phyloP scores from a whole-genome alignment of 441 rosid genomes.

The Omphalea diandra region DNA sequence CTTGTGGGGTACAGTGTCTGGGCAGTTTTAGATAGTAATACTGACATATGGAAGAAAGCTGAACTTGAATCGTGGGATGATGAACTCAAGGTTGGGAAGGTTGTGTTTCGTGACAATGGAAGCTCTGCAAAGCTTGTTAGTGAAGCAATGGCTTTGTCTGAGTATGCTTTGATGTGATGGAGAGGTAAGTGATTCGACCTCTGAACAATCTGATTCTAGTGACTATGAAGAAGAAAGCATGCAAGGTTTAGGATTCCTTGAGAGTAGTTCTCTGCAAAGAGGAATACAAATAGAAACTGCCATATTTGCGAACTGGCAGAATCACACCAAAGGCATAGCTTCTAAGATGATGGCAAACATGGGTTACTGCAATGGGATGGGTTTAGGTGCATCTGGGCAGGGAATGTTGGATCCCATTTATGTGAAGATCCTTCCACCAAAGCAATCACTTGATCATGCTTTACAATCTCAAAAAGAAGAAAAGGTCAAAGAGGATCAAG shows the following conservation, averaged over 20 bases:
- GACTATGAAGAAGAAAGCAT: constrained; percentile 56
- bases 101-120: constrained; percentile 77
- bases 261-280: constrained; percentile 47
- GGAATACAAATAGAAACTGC: constrained; percentile 79
- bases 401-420: constrained; percentile 81
- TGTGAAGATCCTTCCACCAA: constrained; percentile 78
- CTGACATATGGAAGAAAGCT: constrained; percentile 75
- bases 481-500: constrained; percentile 40
- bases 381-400: constrained; percentile 81
- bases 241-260: constrained; percentile 74
- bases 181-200: constrained; percentile 57
- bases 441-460: constrained; percentile 82
- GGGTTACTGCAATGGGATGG: constrained; percentile 97
- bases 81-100: constrained; percentile 52
- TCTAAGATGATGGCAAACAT: constrained; percentile 97
- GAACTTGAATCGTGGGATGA: constrained; percentile 96
- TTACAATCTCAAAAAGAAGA: constrained; percentile 47
- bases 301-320: constrained; percentile 93
- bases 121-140: constrained; percentile 56
- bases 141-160: constrained; percentile 57
- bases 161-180: constrained; percentile 60
- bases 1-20: constrained; percentile 78
- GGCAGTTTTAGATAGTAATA: constrained; percentile 62
- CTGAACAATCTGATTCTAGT: constrained; percentile 56
- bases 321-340: constrained; percentile 91